Evolutionary conservation across 306 rosid species (phyloP), one percentile per base, ranked within the genome.

Genomic region (Sesbania bispinosa): DNA sequence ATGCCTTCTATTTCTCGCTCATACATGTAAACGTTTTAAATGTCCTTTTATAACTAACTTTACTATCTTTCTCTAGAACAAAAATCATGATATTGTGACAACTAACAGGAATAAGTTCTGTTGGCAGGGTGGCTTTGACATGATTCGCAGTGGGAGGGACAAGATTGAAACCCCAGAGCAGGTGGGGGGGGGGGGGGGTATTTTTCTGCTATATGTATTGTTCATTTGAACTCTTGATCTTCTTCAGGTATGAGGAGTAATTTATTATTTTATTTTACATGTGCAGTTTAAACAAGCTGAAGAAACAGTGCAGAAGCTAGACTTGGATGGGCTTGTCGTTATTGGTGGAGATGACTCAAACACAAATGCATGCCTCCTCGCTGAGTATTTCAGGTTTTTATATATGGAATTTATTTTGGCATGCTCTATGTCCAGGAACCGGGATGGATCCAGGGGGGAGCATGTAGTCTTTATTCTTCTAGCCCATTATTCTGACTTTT

Each of bases 341-440:
- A 95, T 95, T 73, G 99, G 99, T 18, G 99, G 99, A 53, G 99
- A 95, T 80, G 97, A 95, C 84, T 95, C 99, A 1, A 95, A 95
- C 82, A 95, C 99, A 74, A 95, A 95, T 73, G 99, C 99, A 20
- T 91, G 99, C 80, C 97, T 95, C 72, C 97, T 95, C 73, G 99
- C 96, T 27, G 99, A 95, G 77, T 64, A 91, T 84, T 95, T 95
- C 93, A 91, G 93, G 99, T 95, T 50, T 73, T 74, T 59, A 32
- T 6, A 6, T 2, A 39, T 42, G 77, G 24, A 53, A 19, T 43
- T 76, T 43, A 21, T 51, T 63, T 32, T 10, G 39, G 69, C 69
- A 13, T 72, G 9, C 30, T 66, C 30, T 42, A 43, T 51, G 15
- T 23, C 58, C 8, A 51, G 33, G 54, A 74, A 18, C 55, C 23